Evolutionary conservation across 495 filamentous ascomycete genomes (phyloP).

Genomic region (Talaromyces trachyspermus): DNA sequence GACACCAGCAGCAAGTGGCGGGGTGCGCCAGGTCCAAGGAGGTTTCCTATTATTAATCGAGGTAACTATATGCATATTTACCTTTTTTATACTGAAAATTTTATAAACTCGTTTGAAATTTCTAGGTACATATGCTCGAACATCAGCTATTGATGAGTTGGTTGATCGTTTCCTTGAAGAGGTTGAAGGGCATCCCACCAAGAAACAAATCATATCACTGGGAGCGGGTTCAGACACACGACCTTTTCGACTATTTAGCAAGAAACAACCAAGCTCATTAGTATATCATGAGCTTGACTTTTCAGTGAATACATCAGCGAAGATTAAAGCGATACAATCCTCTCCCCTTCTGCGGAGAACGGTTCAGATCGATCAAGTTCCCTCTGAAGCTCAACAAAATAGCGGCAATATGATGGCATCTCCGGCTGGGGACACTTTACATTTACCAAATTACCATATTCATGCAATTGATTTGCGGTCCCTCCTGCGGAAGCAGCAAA

Average conservation of each 20-base stretch:
- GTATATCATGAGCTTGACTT: conserved; percentile 95
- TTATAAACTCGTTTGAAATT: background rate
- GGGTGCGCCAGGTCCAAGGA: conserved; percentile 34
- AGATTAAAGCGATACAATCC: conserved; percentile 47
- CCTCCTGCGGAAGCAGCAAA: conserved; percentile 25
- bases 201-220: conserved; percentile 84
- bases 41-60: conserved; percentile 88
- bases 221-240: conserved; percentile 93
- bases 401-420: conserved; percentile 14
- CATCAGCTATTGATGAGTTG: conserved; percentile 75
- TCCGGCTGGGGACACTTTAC: conserved; percentile 33
- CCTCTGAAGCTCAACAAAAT: background rate
- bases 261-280: conserved; percentile 30
- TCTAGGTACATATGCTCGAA: conserved; percentile 88
- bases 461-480: conserved; percentile 77
- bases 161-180: conserved; percentile 60
- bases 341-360: conserved; percentile 28
- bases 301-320: conserved; percentile 58
- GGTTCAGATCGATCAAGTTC: conserved; percentile 16
- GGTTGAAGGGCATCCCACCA: conserved; percentile 17
- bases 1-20: conserved; percentile 38
- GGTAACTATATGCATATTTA: conserved; percentile 38
- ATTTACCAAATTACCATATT: conserved; percentile 53
- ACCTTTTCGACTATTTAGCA: conserved; percentile 58
- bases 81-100: conserved; percentile 1